phyloP scores from a whole-genome alignment of 202 grass and related monocot species.

The Panicum hallii region DNA sequence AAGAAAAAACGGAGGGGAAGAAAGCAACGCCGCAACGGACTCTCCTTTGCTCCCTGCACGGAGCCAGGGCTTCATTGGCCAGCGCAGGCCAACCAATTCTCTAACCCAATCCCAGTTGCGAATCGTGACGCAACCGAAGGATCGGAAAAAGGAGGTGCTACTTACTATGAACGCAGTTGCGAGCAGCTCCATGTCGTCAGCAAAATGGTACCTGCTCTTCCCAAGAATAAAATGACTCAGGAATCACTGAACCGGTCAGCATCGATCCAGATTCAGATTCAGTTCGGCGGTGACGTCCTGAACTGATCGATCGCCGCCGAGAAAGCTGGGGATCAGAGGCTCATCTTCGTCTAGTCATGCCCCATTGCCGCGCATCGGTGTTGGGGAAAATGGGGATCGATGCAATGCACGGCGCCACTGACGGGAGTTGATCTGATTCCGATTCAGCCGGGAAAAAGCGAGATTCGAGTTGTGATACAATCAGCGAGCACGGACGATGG shows the following conservation, averaged over 20 bases:
- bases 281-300: conserved; percentile 12
- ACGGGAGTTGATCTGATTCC: conserved; percentile 10
- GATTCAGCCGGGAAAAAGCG: background rate
- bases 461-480: conserved; percentile 23
- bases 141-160: background rate
- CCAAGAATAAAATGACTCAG: background rate
- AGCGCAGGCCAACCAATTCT: background rate
- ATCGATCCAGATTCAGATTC: background rate
- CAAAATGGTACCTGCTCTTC: background rate
- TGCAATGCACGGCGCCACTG: conserved; percentile 7
- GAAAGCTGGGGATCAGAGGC: background rate
- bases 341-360: conserved; percentile 56
- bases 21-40: conserved; percentile 3
- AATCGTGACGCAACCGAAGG: background rate
- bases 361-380: conserved; percentile 3
- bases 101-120: background rate
- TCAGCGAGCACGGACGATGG: conserved; percentile 38
- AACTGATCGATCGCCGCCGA: background rate
- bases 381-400: conserved; percentile 35
- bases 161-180: background rate
- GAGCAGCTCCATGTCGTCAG: background rate
- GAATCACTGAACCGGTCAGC: conserved; percentile 13
- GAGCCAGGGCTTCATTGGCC: conserved; percentile 40
- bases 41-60: conserved; percentile 41
- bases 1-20: background rate